phyloP scores from a whole-genome alignment of 202 grass and related monocot species.

The Eragrostis tef region DNA sequence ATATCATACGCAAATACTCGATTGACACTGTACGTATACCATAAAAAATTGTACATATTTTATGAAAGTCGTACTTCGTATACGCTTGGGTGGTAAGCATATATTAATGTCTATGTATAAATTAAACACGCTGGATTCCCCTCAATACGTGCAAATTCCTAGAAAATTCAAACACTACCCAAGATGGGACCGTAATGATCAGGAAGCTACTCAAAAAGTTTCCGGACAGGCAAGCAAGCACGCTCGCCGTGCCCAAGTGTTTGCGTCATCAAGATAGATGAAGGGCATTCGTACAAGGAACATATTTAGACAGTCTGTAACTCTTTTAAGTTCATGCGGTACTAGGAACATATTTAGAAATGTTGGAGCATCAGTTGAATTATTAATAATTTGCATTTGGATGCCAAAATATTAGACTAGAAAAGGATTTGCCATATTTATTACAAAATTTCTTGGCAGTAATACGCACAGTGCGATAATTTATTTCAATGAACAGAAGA shows the following conservation, averaged over 20 bases:
- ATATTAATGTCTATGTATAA: too few species aligned
- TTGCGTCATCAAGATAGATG: background rate
- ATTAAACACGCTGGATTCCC: too few species aligned
- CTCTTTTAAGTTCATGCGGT: background rate
- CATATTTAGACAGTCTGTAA: too few species aligned
- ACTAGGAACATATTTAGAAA: background rate
- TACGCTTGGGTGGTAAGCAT: too few species aligned
- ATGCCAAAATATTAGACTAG: background rate
- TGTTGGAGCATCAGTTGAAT: background rate
- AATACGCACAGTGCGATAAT: conserved; percentile 14
- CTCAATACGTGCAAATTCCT: background rate
- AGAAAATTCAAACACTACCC: background rate
- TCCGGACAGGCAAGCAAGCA: background rate
- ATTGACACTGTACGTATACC: background rate
- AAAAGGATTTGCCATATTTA: conserved; percentile 6
- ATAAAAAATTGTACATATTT: too few species aligned
- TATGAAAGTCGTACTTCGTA: too few species aligned
- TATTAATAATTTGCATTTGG: background rate
- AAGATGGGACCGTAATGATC: background rate
- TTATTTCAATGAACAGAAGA: conserved; percentile 40
- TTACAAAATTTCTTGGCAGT: conserved; percentile 27
- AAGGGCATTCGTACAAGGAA: background rate
- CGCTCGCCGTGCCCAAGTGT: too few species aligned
- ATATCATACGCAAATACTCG: too few species aligned
- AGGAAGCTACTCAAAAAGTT: background rate